phyloP scores from a whole-genome alignment of 2,329 filamentous ascomycete species.

The Aspergillus nomiae region DNA sequence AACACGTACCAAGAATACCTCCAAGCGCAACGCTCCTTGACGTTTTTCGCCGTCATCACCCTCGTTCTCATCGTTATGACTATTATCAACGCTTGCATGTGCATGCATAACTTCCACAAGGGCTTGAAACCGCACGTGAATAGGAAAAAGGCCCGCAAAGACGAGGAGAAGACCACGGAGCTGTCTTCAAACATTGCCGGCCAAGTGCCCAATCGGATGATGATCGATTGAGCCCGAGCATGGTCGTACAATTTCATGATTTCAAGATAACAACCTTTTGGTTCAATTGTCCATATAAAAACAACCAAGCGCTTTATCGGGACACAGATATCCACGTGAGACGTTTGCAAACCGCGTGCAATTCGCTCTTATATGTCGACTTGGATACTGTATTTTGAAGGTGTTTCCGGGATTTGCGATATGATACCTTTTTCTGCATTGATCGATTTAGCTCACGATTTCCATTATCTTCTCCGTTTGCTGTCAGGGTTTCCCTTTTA shows the following conservation, averaged over 20 bases:
- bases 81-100: conserved; percentile 82
- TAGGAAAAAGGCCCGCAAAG: conserved; percentile 55
- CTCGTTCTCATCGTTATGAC: conserved; percentile 86
- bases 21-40: conserved; percentile 81
- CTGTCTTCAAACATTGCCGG: conserved; percentile 39
- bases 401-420: conserved; percentile 27
- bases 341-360: conserved; percentile 12
- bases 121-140: conserved; percentile 86
- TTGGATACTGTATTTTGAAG: conserved; percentile 18
- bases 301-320: background rate
- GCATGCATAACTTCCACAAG: conserved; percentile 85
- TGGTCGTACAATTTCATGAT: conserved; percentile 1
- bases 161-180: conserved; percentile 52
- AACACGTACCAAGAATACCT: conserved; percentile 63
- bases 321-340: conserved; percentile 15
- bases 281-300: conserved; percentile 4
- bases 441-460: conserved; percentile 23
- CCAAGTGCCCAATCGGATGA: conserved; percentile 46
- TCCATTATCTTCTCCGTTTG: conserved; percentile 13
- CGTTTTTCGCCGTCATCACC: conserved; percentile 91
- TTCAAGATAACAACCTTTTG: conserved; percentile 2
- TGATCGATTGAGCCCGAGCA: conserved; percentile 42
- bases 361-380: conserved; percentile 8
- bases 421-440: conserved; percentile 34
- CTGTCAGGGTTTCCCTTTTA: conserved; percentile 5